Evolutionary conservation across 176 grass and related monocot genomes (phyloP), one percentile per base, ranked within the genome.

Genomic region (Melocanna baccifera): DNA sequence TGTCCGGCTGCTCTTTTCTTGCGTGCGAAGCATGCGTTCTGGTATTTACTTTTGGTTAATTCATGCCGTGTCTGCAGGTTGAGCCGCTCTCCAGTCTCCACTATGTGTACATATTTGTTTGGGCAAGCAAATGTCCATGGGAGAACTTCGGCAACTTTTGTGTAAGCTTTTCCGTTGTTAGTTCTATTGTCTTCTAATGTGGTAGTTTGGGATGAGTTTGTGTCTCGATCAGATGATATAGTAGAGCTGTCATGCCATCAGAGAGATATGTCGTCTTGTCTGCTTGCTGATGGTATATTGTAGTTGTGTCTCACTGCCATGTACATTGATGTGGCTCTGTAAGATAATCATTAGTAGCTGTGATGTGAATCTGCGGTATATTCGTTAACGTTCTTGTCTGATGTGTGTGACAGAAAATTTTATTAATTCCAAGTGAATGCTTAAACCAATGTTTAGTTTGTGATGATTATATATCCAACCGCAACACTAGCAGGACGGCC

Each of bases 101-200:
- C 77, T 25, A 29, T 76, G 63, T 87, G 89, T 91, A 87, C 34
- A 91, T 84, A 75, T 16, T 73, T 74, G 56, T 26, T 63, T 41
- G 79, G 63, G 22, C 71, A 62, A 6, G 32, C 41, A 63, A 62
- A 64, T 73, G 22, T 52, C 67, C 56, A 65, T 72, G 77, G 83
- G 15, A 85, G 76, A 76, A 42, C 19, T 45, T 52, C 52, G 81
- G 71, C 52, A 26, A 20, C 77, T 22, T 70, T 34, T 67, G 63
- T 75, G 43, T 59, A 83, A 87, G 69, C 3, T 67, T 29, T 84
- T 68, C 30, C 13, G 36, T 63, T 51, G 48, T 66, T 64, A 76
- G 62, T 55, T 64, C 59, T 18, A 11, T 8, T 34, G 4, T 30
- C 43, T 23, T 80, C 71, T 91, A 84, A 75, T 70, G 69, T 43